These are phyloP conservation scores for Sphagnum magellanicum DNA, from an alignment of 228 moss, liverwort and hornwort genomes.

Conservation along the genomic window DNA sequence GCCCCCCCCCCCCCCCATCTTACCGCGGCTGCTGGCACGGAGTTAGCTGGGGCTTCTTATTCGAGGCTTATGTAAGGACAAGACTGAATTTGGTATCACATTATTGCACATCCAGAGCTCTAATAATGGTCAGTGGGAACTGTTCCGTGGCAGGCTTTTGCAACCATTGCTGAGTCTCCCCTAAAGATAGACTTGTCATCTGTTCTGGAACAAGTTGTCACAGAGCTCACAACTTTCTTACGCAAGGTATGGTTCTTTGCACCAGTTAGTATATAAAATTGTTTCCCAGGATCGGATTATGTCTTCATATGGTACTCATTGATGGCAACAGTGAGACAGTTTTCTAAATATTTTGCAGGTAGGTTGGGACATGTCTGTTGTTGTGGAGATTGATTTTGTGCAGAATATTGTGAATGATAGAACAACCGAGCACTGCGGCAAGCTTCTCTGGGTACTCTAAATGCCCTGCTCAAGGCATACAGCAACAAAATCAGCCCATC, in stretches of 20 bases:
- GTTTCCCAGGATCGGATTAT: too few species aligned
- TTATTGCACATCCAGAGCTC: neutral
- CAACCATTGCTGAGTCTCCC: slow-evolving; percentile 97
- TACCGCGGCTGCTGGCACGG: too few species aligned
- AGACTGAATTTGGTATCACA: neutral
- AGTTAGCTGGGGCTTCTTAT: too few species aligned
- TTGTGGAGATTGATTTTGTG: neutral
- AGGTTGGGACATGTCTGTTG: neutral
- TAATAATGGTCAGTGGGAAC: too few species aligned
- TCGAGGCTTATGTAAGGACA: too few species aligned
- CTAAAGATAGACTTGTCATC: slow-evolving; percentile 93
- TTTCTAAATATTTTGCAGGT: too few species aligned
- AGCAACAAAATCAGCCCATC: slow-evolving; percentile 84
- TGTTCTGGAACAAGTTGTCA: slow-evolving; percentile 96
- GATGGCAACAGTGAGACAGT: neutral
- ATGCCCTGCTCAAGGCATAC: slow-evolving; percentile 85
- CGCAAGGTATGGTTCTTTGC: slow-evolving; percentile 62
- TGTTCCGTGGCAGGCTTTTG: slow-evolving; percentile 66
- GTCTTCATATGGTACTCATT: neutral
- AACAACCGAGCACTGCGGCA: slow-evolving; percentile 91
- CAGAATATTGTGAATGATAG: slow-evolving; percentile 18
- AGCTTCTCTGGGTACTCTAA: slow-evolving; percentile 93
- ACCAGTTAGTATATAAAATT: neutral
- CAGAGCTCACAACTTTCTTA: slow-evolving; percentile 91
- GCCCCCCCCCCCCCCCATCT: too few species aligned